Percentiles rank a stretch among this genome's conserved stretches.
Evolutionary conservation across 257 asterid genomes (phyloP).

Genomic region (Jasminum sambac): DNA sequence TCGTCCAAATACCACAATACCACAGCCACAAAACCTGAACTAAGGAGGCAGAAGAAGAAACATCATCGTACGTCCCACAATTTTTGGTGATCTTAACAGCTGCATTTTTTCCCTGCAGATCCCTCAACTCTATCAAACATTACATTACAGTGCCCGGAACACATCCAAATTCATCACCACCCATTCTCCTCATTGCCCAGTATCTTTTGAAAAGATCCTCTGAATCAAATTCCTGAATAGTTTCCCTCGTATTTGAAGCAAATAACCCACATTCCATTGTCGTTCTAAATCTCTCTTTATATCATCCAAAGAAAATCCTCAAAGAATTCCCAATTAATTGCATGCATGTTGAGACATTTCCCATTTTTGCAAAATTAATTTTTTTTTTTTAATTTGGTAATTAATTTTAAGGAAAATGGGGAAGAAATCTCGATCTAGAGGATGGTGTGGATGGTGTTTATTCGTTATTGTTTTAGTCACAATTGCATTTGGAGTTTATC

Average conservation of each 20-base stretch:
- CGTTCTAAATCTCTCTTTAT: neutral
- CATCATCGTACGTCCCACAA: neutral
- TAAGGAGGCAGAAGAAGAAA: neutral
- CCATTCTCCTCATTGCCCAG: neutral
- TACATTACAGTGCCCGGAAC: neutral
- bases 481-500: slow-evolving; percentile 7
- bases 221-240: neutral
- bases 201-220: neutral
- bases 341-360: neutral
- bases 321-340: neutral
- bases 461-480: slow-evolving; percentile 6
- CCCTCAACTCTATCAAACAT: neutral
- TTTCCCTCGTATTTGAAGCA: slow-evolving; percentile 1
- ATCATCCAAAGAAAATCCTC: neutral
- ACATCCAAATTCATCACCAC: neutral
- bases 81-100: neutral
- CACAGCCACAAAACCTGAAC: slow-evolving; percentile 9
- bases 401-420: slow-evolving; percentile 13
- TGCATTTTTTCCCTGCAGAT: neutral
- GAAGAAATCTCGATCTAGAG: slow-evolving; percentile 9
- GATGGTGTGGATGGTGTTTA: slow-evolving; percentile 14
- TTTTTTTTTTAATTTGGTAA: neutral
- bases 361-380: neutral
- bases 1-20: no score
- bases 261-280: neutral